Evolutionary conservation across 306 rosid species (phyloP), one percentile per base, ranked within the genome.

Genomic region (Luffa aegyptiaca): DNA sequence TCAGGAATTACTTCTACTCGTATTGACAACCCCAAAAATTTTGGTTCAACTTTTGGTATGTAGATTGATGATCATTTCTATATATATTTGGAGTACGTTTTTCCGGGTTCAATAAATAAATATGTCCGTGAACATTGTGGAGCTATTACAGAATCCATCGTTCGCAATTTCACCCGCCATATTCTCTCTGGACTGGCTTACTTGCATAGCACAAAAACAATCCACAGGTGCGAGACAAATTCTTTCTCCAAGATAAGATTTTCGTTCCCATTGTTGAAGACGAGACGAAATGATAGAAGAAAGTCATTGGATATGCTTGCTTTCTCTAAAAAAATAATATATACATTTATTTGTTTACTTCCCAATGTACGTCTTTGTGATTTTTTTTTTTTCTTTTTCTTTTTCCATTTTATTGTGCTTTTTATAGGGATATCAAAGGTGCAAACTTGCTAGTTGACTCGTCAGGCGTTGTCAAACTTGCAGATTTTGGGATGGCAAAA

Each of bases 401-500:
- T 46, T 18, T 46, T 7, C 26, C 37, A 44, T 63, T 79, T 58
- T 18, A 70, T 68, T 81, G 73, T 83, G 66, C 75, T 84, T 72
- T 79, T 55, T 45, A 6, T 75, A 95, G 98, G 90, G 98, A 95
- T 84, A 95, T 95, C 82, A 95, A 95, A 88, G 97, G 98, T 82
- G 97, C 98, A 81, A 95, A 95, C 92, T 88, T 95, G 86, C 89
- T 95, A 11, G 97, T 95, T 53, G 92, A 92, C 84, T 84, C 92
- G 17, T 88, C 85, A 1, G 98, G 98, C 44, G 88, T 71, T 10
- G 97, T 95, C 79, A 95, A 95, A 84, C 98, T 95, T 69, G 97
- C 98, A 17, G 98, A 95, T 90, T 95, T 95, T 61, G 98, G 98
- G 78, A 90, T 95, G 90, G 93, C 98, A 12, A 95, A 95, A 86